Conservation (phyloP, 768 basidiomycete genomes). For the Tylopilus sp. region DNA sequence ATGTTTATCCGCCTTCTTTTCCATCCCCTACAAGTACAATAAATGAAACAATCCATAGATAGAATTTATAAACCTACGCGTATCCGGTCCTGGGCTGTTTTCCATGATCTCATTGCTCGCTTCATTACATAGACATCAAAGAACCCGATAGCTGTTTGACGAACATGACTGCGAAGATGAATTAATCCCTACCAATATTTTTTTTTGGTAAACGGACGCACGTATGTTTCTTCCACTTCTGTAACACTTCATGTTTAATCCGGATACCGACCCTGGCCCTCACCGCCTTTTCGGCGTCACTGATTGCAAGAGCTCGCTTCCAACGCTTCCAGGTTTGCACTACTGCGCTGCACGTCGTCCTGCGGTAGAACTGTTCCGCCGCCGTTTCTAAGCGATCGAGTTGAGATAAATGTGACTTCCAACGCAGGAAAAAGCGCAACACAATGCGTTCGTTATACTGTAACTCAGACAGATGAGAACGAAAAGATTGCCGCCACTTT, state of each 20-base stretch:
- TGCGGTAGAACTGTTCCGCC: slow-evolving; percentile 48
- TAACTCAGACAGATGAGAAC: slow-evolving; percentile 48
- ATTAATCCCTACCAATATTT: slow-evolving; percentile 1
- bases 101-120: slow-evolving; percentile 52
- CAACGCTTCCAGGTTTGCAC: slow-evolving; percentile 55
- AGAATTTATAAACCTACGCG: slow-evolving; percentile 36
- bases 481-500: slow-evolving; percentile 62
- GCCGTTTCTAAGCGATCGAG: slow-evolving; percentile 43
- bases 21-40: slow-evolving; percentile 44
- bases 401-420: slow-evolving; percentile 46
- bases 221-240: slow-evolving; percentile 57
- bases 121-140: slow-evolving; percentile 44
- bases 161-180: slow-evolving; percentile 38
- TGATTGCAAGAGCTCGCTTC: slow-evolving; percentile 45
- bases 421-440: slow-evolving; percentile 44
- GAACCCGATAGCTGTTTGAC: slow-evolving; percentile 42
- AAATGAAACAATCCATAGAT: slow-evolving; percentile 1
- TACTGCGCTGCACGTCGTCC: slow-evolving; percentile 35
- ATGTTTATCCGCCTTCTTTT: slow-evolving; percentile 55
- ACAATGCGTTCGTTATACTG: slow-evolving; percentile 47
- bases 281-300: slow-evolving; percentile 44
- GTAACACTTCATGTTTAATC: slow-evolving; percentile 46
- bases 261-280: slow-evolving; percentile 44
- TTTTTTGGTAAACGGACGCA: slow-evolving; percentile 33
- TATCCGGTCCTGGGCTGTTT: slow-evolving; percentile 45